A percentile compares a stretch with the other conserved stretches of the same genome.
phyloP scores from a whole-genome alignment of 2,329 filamentous ascomycete species.

The Colletotrichum lindemuthianum region DNA sequence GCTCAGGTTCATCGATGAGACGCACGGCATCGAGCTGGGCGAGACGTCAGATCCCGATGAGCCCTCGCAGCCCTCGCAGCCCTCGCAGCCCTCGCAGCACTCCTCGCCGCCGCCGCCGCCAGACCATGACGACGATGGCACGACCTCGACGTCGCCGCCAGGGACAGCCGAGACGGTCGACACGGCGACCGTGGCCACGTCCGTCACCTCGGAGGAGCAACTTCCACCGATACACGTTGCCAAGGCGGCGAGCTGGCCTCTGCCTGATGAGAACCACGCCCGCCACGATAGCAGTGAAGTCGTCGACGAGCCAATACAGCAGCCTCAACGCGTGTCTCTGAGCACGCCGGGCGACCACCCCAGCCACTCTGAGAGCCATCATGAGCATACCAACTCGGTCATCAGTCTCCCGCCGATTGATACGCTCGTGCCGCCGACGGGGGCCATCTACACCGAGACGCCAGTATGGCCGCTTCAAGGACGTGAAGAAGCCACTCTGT shows the following conservation, averaged over 20 bases:
- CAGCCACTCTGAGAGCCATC: conserved; percentile 7
- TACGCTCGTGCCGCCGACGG: conserved; percentile 31
- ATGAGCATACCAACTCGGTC: conserved; percentile 20
- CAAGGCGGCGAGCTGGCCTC: conserved; percentile 33
- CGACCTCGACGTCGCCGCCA: conserved; percentile 9
- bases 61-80: not conserved
- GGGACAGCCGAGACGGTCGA: not conserved
- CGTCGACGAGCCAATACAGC: conserved; percentile 2
- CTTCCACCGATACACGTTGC: conserved; percentile 14
- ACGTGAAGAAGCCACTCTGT: conserved; percentile 45
- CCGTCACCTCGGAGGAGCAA: conserved; percentile 1
- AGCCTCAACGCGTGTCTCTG: conserved; percentile 15
- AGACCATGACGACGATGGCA: not conserved
- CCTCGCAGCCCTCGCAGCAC: not conserved
- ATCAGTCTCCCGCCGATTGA: conserved; percentile 24
- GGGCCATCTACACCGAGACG: conserved; percentile 37
- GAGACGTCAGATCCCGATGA: conserved; percentile 21
- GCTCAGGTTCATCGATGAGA: conserved; percentile 35
- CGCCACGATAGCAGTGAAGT: not conserved
- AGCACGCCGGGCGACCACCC: conserved; percentile 15
- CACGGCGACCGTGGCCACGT: conserved; percentile 15
- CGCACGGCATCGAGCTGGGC: conserved; percentile 27
- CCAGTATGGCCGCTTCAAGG: conserved; percentile 43
- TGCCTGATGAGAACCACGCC: not conserved
- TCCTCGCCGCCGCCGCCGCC: conserved; percentile 1